Conservation (phyloP, 2,329 filamentous ascomycete genomes). For the Corynespora cassiicola region DNA sequence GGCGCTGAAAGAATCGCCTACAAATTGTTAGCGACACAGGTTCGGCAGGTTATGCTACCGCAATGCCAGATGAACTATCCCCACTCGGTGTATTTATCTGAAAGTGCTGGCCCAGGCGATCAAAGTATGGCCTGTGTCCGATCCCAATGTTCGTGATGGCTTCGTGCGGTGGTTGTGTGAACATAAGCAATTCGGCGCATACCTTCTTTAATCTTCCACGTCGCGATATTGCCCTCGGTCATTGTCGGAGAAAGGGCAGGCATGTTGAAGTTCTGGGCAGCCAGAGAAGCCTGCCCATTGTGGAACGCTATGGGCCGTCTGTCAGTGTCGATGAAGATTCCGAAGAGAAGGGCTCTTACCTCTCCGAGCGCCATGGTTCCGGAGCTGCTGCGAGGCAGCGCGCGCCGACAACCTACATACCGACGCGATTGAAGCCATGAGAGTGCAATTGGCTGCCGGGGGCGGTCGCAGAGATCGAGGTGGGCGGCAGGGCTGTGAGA, state of each 20-base stretch:
- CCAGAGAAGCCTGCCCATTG: slow-evolving; percentile 67
- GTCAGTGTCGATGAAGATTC: slow-evolving; percentile 25
- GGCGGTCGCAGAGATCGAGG: slow-evolving; percentile 18
- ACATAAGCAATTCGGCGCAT: too few relatives aligned
- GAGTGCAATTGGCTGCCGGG: slow-evolving; percentile 28
- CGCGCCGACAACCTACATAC: slow-evolving; percentile 70
- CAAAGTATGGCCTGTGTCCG: too few relatives aligned
- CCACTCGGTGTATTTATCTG: too few relatives aligned
- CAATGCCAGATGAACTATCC: neutral
- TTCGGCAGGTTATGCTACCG: neutral
- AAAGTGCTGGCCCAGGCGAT: too few relatives aligned
- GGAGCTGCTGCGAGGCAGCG: slow-evolving; percentile 61
- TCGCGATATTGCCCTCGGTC: slow-evolving; percentile 89
- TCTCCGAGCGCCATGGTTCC: slow-evolving; percentile 61
- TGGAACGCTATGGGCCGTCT: slow-evolving; percentile 62
- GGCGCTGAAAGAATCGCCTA: slow-evolving; percentile 76
- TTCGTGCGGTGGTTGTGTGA: neutral
- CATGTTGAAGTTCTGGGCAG: slow-evolving; percentile 89
- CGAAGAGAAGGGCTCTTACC: slow-evolving; percentile 54
- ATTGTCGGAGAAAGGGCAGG: slow-evolving; percentile 90
- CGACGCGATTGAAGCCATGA: slow-evolving; percentile 71
- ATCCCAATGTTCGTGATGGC: too few relatives aligned
- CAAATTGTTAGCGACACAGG: slow-evolving; percentile 18
- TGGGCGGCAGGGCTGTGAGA: slow-evolving; percentile 13
- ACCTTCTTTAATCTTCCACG: slow-evolving; percentile 85